A percentile compares a stretch with the other conserved stretches of the same genome.
These are phyloP conservation scores for Magnolia sinica DNA, from an alignment of 164 flowering plant genomes.

Conservation along the genomic window DNA sequence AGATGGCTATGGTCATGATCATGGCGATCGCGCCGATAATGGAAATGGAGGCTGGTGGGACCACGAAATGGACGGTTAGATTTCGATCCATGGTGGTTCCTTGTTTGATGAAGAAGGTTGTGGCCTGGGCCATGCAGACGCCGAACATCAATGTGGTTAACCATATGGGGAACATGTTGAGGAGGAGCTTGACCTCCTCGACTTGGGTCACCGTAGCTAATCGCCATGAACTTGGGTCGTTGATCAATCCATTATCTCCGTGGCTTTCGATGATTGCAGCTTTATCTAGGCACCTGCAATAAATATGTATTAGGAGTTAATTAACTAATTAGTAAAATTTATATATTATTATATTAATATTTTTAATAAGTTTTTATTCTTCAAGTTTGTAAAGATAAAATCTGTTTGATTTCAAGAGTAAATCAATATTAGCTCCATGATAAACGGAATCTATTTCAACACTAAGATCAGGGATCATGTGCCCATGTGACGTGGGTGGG, in stretches of 20 bases:
- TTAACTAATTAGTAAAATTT: not conserved
- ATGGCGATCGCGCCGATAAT: slow-evolving; percentile 40
- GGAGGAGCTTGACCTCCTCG: slow-evolving; percentile 64
- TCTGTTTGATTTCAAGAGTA: not conserved
- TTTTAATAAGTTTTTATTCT: too few relatives aligned
- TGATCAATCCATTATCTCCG: slow-evolving; percentile 8
- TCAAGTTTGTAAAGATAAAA: not conserved
- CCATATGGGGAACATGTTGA: slow-evolving; percentile 77
- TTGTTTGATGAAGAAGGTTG: slow-evolving; percentile 84
- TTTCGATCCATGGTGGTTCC: slow-evolving; percentile 44
- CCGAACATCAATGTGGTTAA: slow-evolving; percentile 49
- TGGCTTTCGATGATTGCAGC: slow-evolving; percentile 58
- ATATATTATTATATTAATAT: not conserved
- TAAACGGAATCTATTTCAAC: too few relatives aligned
- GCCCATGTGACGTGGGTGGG: too few relatives aligned
- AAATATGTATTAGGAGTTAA: not conserved
- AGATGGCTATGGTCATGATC: slow-evolving; percentile 40
- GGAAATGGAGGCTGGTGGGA: slow-evolving; percentile 64
- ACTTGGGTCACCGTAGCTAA: slow-evolving; percentile 61
- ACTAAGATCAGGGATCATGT: too few relatives aligned
- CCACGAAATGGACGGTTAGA: slow-evolving; percentile 28
- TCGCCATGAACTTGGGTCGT: slow-evolving; percentile 52
- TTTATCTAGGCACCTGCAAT: slow-evolving; percentile 74
- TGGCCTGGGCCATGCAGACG: slow-evolving; percentile 50
- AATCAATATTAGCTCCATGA: not conserved